Evolutionary conservation across 2,329 filamentous ascomycete genomes (phyloP).

Genomic region (Aureobasidium lini): DNA sequence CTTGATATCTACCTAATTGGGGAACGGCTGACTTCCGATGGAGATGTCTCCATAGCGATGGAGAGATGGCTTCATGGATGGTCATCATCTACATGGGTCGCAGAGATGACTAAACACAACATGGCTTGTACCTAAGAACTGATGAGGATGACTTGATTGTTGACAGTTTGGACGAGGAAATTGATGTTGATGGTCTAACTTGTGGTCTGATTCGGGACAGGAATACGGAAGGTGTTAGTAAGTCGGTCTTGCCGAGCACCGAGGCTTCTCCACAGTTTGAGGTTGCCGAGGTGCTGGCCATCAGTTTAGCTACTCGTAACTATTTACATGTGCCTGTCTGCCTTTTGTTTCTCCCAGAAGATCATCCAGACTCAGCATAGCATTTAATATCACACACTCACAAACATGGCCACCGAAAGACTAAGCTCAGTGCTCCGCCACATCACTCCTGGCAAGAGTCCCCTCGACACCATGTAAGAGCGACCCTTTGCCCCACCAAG

Average conservation of each 20-base stretch:
- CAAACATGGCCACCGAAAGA: conserved; percentile 69
- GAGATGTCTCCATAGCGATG: too few relatives aligned
- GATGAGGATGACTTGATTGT: too few relatives aligned
- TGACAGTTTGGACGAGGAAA: too few relatives aligned
- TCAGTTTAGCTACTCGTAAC: not conserved
- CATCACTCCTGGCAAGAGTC: conserved; percentile 61
- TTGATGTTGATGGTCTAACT: too few relatives aligned
- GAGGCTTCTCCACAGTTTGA: not conserved
- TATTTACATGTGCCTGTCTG: conserved; percentile 5
- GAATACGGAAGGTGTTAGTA: too few relatives aligned
- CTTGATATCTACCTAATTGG: too few relatives aligned
- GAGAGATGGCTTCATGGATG: too few relatives aligned
- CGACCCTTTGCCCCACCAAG: conserved; percentile 49
- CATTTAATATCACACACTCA: not conserved
- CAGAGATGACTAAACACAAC: too few relatives aligned
- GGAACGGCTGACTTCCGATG: too few relatives aligned
- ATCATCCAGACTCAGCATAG: conserved; percentile 1
- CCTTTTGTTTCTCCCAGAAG: not conserved
- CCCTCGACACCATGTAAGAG: conserved; percentile 69
- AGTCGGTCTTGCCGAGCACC: not conserved
- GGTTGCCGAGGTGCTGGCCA: conserved; percentile 2
- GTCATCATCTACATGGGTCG: too few relatives aligned
- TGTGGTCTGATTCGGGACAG: too few relatives aligned
- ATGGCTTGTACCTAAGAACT: too few relatives aligned
- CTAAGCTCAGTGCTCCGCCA: conserved; percentile 84